Base-by-base conservation (phyloP, 2,329 filamentous ascomycete genomes). In the Sporothrix schenckii region DNA sequence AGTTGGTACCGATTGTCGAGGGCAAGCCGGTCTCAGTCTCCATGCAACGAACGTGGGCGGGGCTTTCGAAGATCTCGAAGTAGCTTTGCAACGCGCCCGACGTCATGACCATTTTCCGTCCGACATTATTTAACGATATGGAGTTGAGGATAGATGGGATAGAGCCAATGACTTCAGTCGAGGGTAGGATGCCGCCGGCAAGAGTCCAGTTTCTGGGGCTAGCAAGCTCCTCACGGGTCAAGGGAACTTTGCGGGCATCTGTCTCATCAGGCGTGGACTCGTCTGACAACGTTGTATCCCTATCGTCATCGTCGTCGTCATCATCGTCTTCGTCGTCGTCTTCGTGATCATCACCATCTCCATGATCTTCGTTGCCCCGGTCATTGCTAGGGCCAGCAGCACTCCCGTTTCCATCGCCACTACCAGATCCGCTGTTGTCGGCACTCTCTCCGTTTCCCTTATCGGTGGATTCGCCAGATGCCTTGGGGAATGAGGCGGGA, bases 41-140 rank as follows among this genome's bases (percentile, higher is more conserved):
- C 85, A 99, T 89, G 73, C 90, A 91, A 75, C 91, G 92, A 71
- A 99, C 89, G 80, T 99, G 96, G 19, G 89, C 86, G 2, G 93
- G 89, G 74, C 93, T 98, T 79, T 97, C 92, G 74, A 99, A 99
- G n/a, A 98, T 93, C 78, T 97, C 92, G 74, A 99, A 91, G 78
- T 94, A 98, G 75, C 89, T 92, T 70, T 94, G 90, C 58, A 99
- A 85, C 1, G 93, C 94, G 71, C 88, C 86, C 0, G 94, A 97
- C 0, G 89, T 87, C 70, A 93, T 89, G 76, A 99, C 96, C 77
- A 97, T 86, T 76, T 91, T 91, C 84, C 97, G 91, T 10, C 95
- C 95, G 39, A 88, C 85, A 73, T 92, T 91, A 75, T 97, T 97
- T 70, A 99, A 82, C 75, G 92, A 99, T 68, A 99, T 97, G 5